phyloP scores from a whole-genome alignment of 768 basidiomycete species.

The Pleurotus tuoliensis region DNA sequence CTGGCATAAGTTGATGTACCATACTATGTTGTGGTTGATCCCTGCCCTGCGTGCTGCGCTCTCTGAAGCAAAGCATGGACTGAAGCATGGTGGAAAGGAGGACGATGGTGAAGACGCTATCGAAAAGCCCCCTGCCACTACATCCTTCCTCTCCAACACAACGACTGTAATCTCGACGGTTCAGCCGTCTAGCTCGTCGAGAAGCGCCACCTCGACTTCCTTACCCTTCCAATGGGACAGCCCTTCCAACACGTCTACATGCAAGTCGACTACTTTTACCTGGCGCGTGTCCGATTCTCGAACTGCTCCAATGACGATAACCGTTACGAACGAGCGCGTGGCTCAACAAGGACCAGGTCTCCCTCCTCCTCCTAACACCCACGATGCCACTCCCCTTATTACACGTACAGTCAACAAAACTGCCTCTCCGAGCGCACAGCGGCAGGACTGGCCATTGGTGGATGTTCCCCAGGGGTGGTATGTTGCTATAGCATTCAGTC shows the following conservation, averaged over 20 bases:
- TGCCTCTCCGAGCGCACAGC: slow-evolving; percentile 17
- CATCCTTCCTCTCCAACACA: neutral
- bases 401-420: slow-evolving; percentile 21
- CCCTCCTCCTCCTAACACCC: slow-evolving; percentile 6
- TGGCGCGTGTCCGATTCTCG: slow-evolving; percentile 18
- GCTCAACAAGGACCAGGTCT: slow-evolving; percentile 9
- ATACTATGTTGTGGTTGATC: neutral
- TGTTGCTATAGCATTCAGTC: slow-evolving; percentile 21
- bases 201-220: neutral
- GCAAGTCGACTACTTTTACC: slow-evolving; percentile 18
- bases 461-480: slow-evolving; percentile 32
- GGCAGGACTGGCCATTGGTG: slow-evolving; percentile 25
- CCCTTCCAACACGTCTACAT: slow-evolving; percentile 25
- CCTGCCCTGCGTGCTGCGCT: neutral
- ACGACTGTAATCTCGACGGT: neutral
- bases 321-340: slow-evolving; percentile 1
- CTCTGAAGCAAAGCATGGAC: neutral
- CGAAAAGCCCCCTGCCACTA: neutral
- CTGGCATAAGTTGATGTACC: neutral
- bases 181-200: neutral
- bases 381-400: neutral
- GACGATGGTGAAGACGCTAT: neutral
- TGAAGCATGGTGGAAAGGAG: neutral
- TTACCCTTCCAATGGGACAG: slow-evolving; percentile 18
- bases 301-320: slow-evolving; percentile 18